Evolutionary conservation across 495 filamentous ascomycete genomes (phyloP).

Genomic region (Stereocaulon alpinum): DNA sequence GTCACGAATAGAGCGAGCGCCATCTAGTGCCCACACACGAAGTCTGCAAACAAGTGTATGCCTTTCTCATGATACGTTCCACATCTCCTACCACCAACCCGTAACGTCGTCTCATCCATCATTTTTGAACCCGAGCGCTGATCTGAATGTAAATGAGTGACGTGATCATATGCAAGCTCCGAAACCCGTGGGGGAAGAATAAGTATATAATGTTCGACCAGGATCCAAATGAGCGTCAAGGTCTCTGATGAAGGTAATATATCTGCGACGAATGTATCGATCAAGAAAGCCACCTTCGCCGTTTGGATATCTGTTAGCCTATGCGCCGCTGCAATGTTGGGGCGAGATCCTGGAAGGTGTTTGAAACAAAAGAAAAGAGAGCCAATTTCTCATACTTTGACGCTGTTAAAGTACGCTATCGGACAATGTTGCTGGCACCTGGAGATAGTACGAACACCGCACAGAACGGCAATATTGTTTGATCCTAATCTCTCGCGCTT

Average conservation of each 20-base stretch:
- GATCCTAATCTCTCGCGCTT: neutral
- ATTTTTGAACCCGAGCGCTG: neutral
- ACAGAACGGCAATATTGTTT: too few species aligned
- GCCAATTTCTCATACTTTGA: neutral
- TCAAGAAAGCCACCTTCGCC: constrained; percentile 5
- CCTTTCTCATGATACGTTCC: neutral
- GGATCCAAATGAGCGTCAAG: neutral
- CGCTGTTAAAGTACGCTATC: neutral
- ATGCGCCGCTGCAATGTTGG: constrained; percentile 6
- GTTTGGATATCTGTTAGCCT: constrained; percentile 6
- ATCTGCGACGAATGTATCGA: neutral
- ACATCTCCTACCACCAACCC: neutral
- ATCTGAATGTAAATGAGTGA: constrained; percentile 11
- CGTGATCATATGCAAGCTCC: constrained; percentile 6
- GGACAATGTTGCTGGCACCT: too few species aligned
- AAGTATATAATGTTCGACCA: neutral
- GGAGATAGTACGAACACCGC: too few species aligned
- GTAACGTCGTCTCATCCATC: neutral
- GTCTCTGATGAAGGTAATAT: neutral
- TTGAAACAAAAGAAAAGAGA: neutral
- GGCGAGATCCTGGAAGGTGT: neutral
- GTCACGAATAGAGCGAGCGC: constrained; percentile 1
- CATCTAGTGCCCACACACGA: neutral
- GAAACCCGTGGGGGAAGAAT: neutral
- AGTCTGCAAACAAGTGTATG: neutral